phyloP scores from a whole-genome alignment of 208 protist genomes.

The Leishmania mexicana region DNA sequence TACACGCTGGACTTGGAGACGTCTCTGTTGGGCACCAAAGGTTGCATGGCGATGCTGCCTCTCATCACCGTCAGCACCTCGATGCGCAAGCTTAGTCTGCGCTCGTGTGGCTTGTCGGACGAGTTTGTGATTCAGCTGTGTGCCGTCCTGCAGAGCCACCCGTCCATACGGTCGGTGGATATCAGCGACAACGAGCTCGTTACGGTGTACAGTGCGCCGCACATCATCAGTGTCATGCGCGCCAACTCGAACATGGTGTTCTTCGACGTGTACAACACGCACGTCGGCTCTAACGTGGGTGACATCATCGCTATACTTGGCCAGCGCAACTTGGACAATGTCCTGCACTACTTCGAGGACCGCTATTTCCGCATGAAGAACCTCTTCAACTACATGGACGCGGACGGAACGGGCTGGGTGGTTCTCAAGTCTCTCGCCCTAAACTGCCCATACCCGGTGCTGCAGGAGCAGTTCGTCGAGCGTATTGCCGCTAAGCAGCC shows the following conservation, averaged over 20 bases:
- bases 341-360: slow-evolving; percentile 80
- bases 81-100: slow-evolving; percentile 64
- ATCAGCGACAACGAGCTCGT: slow-evolving; percentile 77
- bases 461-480: slow-evolving; percentile 89
- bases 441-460: slow-evolving; percentile 70
- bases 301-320: slow-evolving; percentile 70
- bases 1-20: slow-evolving; percentile 59
- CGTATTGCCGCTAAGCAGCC: slow-evolving; percentile 65
- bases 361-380: slow-evolving; percentile 87
- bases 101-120: slow-evolving; percentile 69
- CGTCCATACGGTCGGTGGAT: slow-evolving; percentile 70
- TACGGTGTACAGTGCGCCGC: slow-evolving; percentile 67
- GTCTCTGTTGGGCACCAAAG: slow-evolving; percentile 64
- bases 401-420: slow-evolving; percentile 75
- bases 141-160: slow-evolving; percentile 67
- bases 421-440: slow-evolving; percentile 70
- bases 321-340: slow-evolving; percentile 48
- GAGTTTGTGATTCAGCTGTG: slow-evolving; percentile 66
- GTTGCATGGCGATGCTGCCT: slow-evolving; percentile 80
- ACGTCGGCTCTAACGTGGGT: slow-evolving; percentile 71
- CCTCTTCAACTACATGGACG: slow-evolving; percentile 82
- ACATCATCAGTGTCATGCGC: slow-evolving; percentile 72
- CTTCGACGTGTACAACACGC: slow-evolving; percentile 66
- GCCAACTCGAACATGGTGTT: slow-evolving; percentile 75
- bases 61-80: slow-evolving; percentile 71